A percentile compares a stretch with the other conserved stretches of the same genome.
phyloP scores from a whole-genome alignment of 352 stramenopile species.

The Phytophthora agathidicida region DNA sequence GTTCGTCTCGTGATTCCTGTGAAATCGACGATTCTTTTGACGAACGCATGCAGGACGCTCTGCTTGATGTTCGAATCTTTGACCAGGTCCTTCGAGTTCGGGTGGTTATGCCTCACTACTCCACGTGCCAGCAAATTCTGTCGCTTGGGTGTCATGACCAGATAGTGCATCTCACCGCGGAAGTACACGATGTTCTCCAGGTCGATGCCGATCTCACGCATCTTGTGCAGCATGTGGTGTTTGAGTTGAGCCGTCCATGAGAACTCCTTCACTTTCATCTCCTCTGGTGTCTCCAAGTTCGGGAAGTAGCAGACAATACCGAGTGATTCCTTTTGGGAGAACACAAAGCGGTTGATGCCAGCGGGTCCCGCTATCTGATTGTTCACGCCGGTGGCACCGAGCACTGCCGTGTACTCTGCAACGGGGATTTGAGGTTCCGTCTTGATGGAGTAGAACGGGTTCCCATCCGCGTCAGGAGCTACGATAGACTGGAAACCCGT shows the following conservation, averaged over 20 bases:
- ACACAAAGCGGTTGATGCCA: slow-evolving; percentile 75
- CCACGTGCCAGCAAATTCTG: slow-evolving; percentile 62
- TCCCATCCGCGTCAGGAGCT: slow-evolving; percentile 33
- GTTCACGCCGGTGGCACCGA: slow-evolving; percentile 63
- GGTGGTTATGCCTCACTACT: slow-evolving; percentile 67
- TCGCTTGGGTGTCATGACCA: slow-evolving; percentile 79
- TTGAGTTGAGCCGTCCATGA: slow-evolving; percentile 83
- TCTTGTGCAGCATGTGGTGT: slow-evolving; percentile 69
- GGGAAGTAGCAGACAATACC: slow-evolving; percentile 82
- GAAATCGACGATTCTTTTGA: slow-evolving; percentile 64
- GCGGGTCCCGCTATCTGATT: slow-evolving; percentile 55
- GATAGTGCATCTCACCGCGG: slow-evolving; percentile 81
- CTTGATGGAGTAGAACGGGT: slow-evolving; percentile 60
- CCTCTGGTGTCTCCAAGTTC: slow-evolving; percentile 62
- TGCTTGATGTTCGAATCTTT: slow-evolving; percentile 62
- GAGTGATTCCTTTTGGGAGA: slow-evolving; percentile 74
- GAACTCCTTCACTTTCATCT: slow-evolving; percentile 71
- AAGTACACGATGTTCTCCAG: slow-evolving; percentile 87
- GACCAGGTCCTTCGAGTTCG: slow-evolving; percentile 56
- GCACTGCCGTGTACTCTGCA: slow-evolving; percentile 60
- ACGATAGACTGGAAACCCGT: slow-evolving; percentile 58
- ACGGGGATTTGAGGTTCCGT: slow-evolving; percentile 72
- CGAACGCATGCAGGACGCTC: slow-evolving; percentile 52
- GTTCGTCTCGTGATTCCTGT: slow-evolving; percentile 59
- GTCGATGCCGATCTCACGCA: slow-evolving; percentile 62